These are phyloP conservation scores for Pholiota microspora DNA, from an alignment of 768 basidiomycete species.

Conservation along the genomic window DNA sequence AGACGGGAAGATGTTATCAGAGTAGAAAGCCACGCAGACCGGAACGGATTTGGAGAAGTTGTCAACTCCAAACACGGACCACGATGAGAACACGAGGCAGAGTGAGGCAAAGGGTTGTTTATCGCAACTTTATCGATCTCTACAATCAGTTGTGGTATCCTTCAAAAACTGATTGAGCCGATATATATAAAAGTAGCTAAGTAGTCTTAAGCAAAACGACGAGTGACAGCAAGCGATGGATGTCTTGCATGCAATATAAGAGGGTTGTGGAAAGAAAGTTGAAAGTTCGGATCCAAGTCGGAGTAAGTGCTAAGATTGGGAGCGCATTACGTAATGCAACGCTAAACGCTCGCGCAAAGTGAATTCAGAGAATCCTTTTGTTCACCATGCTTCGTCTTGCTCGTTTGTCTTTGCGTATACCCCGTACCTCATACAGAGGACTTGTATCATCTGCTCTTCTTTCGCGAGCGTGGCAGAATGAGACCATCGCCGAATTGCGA, in stretches of 20 bases:
- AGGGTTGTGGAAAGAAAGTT: background rate
- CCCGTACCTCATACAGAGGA: constrained; percentile 19
- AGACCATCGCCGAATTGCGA: constrained; percentile 47
- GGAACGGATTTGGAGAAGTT: constrained; percentile 23
- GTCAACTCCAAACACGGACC: constrained; percentile 27
- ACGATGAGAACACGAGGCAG: constrained; percentile 64
- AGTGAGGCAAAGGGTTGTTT: constrained; percentile 22
- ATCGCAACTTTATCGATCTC: constrained; percentile 21
- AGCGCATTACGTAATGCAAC: too few species aligned
- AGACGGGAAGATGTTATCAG: constrained; percentile 24
- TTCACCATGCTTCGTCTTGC: constrained; percentile 24
- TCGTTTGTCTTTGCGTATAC: constrained; percentile 14
- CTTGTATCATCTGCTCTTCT: constrained; percentile 55
- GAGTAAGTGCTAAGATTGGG: background rate
- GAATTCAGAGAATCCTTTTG: background rate
- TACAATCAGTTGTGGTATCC: constrained; percentile 5
- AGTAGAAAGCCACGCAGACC: constrained; percentile 26
- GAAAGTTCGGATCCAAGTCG: background rate
- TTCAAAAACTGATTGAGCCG: constrained; percentile 11
- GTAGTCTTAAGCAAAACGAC: background rate
- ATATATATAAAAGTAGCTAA: background rate
- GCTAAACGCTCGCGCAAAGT: background rate
- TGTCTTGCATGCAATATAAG: constrained; percentile 1
- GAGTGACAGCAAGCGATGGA: too few species aligned
- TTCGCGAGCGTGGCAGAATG: constrained; percentile 53